A percentile compares a stretch with the other conserved stretches of the same genome.
These are phyloP conservation scores for Wickerhamiella domercqiae DNA, from an alignment of 805 yeast species.

Conservation along the genomic window DNA sequence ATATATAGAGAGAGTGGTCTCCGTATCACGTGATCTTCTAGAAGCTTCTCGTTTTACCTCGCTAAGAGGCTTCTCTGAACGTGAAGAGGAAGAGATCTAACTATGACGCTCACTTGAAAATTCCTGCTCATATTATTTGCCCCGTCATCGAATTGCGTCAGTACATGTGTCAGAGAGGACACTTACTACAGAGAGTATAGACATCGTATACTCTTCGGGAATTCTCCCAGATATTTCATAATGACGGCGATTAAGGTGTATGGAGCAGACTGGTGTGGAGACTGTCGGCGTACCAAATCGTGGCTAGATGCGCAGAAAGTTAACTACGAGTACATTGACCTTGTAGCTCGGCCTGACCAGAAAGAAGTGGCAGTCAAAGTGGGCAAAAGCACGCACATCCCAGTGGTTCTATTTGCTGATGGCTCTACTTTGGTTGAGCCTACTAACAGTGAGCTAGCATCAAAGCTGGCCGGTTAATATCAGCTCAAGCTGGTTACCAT, in stretches of 20 bases:
- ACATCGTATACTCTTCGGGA: no score
- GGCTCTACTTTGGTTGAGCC: slow-evolving; percentile 16
- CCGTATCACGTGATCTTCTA: not conserved
- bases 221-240: no score
- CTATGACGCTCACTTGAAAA: no score
- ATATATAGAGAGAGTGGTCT: not conserved
- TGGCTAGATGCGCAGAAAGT: slow-evolving; percentile 8
- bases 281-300: slow-evolving; percentile 15
- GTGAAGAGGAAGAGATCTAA: no score
- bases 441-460: slow-evolving; percentile 12
- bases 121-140: no score
- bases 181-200: no score
- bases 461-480: slow-evolving; percentile 6
- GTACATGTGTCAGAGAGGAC: no score
- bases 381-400: slow-evolving; percentile 14
- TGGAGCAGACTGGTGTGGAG: slow-evolving; percentile 21
- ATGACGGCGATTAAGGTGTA: slow-evolving; percentile 13
- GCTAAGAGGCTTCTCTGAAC: not conserved
- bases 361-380: slow-evolving; percentile 10
- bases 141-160: no score
- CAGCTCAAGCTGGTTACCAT: not conserved
- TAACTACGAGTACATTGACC: slow-evolving; percentile 15
- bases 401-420: slow-evolving; percentile 16
- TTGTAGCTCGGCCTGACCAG: slow-evolving; percentile 15
- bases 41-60: not conserved